Evolutionary conservation across 2,329 filamentous ascomycete genomes (phyloP), one percentile per base, ranked within the genome.

Genomic region (Rhynchosporium graminicola): DNA sequence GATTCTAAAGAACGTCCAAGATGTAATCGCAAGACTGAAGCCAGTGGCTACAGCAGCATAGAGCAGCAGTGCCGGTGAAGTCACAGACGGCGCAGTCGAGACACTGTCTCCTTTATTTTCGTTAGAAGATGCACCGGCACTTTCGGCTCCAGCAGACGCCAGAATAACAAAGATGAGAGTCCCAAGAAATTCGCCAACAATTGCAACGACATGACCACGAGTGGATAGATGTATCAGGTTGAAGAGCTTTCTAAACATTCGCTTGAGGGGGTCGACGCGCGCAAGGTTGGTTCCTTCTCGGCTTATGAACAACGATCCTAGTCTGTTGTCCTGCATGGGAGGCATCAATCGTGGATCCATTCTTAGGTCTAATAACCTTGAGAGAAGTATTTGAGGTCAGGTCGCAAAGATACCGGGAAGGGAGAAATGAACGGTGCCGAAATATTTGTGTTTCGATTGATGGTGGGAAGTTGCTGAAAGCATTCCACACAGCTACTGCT

Each of bases 1-100:
- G 36, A 83, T 76, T 15, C 80, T 76, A 67, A 79, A 83, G 68
- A 83, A 83, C 0, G 80, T 77, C 81, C 82, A 68, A 26, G 67
- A 62, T 29, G 63, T 67, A 60, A 81, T 80, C 1, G 77, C 77
- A 58, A 83, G 72, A 29, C 43, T 58, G 54, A 69, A 73, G 0
- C 71, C 74, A 50, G 69, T 72, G 4, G 65, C 62, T 10, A 72
- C 31, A 36, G 67, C 46, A 46, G 65, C 63, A 63, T 76, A 78
- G 1, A 77, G 46, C 0, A 70, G 42, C n/a, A 64, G 63, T 26
- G 54, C 26, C 4, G 68, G 63, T 7, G 62, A 65, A 6, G 59
- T 29, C 12, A 40, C 43, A 31, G 52, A 43, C 10, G 63, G 54
- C 4, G 61, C 59, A 12, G 65, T 69, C 2, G 66, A 68, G 20